Evolutionary conservation across 2,329 filamentous ascomycete species (phyloP), one percentile per base, ranked within the genome.

Genomic region (Fusarium nodosum): DNA sequence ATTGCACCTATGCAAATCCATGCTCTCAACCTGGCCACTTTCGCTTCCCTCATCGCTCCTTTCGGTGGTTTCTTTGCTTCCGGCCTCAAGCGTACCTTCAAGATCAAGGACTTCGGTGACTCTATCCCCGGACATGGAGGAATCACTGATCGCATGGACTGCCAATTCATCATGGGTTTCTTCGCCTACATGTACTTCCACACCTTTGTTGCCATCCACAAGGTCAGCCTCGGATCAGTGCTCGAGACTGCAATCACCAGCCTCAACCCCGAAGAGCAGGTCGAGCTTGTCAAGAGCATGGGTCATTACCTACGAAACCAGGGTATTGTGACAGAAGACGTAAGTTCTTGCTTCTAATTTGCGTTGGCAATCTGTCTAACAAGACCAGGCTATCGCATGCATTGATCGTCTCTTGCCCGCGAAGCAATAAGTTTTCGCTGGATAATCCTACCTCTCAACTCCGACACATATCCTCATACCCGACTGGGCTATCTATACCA

Each of bases 111-210:
- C 83, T 99, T 99, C 82, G 96, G 96, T 72, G 93, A 99, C 81
- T 97, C 94, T 2, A 99, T 99, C 73, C 96, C 96, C 2, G 96
- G 96, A 24, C 96, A 99, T 76, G 96, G 96, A 65, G 96, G 96
- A 73, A 98, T 99, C 83, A 99, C 96, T 18, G 96, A 99, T 79
- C 92, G 96, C 66, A 98, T 99, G 95, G 96, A 99, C 78, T 99
- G 96, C 80, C 96, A 99, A 78, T 99, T 99, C 83, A 98, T 98
- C 84, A 99, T 99, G 96, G 96, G 96, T 11, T 96, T 97, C 81
- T 98, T 99, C 76, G 89, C 95, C 18, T 98, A 94, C 84, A 94
- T 99, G 87, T 99, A 99, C 83, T 99, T 97, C 82, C 94, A 97
- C 79, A 96, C 92, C 76, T 99, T 99, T 79, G 95, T 99, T 76